phyloP scores from a whole-genome alignment of 1,139 yeast species.

The Yamadazyma diddensiae region DNA sequence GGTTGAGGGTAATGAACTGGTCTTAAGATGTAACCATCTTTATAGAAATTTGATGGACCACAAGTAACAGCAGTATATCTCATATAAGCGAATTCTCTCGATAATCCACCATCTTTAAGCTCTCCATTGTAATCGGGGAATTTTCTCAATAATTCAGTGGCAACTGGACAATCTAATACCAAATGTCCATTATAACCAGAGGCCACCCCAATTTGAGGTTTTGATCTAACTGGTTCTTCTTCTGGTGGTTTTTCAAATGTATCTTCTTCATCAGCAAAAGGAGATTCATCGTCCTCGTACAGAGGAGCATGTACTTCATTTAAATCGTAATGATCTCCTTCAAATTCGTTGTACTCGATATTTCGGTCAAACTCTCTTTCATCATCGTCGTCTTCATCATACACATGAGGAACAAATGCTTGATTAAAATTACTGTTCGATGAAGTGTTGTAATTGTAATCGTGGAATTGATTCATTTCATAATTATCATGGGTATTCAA shows the following conservation, averaged over 20 bases:
- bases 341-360: constrained; percentile 39
- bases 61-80: constrained; percentile 51
- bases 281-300: constrained; percentile 21
- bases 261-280: constrained; percentile 33
- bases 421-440: constrained; percentile 24
- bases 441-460: constrained; percentile 15
- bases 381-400: constrained; percentile 43
- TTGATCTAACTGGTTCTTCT: constrained; percentile 34
- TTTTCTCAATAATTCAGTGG: constrained; percentile 42
- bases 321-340: constrained; percentile 45
- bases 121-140: constrained; percentile 39
- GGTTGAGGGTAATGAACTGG: constrained; percentile 47
- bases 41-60: constrained; percentile 47
- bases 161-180: constrained; percentile 51
- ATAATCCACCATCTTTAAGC: constrained; percentile 39
- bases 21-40: constrained; percentile 44
- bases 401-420: constrained; percentile 48
- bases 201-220: constrained; percentile 38
- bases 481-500: constrained; percentile 18
- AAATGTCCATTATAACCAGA: constrained; percentile 46
- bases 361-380: constrained; percentile 40
- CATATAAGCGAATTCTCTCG: constrained; percentile 48
- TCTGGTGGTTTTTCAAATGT: constrained; percentile 31
- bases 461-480: constrained; percentile 28
- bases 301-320: constrained; percentile 31